Conservation (phyloP, 345 rosid genomes). For the Atalantia buxifolia region DNA sequence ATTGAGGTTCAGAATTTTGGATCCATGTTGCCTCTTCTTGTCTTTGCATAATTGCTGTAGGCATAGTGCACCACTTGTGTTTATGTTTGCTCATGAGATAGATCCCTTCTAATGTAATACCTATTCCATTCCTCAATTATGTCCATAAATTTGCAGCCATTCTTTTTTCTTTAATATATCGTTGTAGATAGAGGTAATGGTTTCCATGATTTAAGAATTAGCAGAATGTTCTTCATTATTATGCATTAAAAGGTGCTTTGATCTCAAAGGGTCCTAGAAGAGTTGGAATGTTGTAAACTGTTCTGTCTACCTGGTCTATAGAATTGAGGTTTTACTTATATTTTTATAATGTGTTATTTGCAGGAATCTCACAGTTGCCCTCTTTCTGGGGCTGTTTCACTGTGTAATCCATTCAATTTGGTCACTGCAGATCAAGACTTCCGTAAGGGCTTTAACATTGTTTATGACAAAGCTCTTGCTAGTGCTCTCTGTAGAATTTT, state of each 20-base stretch:
- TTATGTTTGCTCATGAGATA: background rate
- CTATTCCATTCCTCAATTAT: no score
- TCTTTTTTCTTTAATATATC: no score
- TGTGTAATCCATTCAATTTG: constrained; percentile 95
- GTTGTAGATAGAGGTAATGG: no score
- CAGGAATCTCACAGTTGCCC: constrained; percentile 70
- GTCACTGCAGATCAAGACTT: constrained; percentile 89
- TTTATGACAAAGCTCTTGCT: constrained; percentile 80
- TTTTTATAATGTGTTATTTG: constrained; percentile 17
- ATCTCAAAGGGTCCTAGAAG: background rate
- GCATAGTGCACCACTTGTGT: background rate
- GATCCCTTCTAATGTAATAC: background rate
- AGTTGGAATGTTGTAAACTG: background rate
- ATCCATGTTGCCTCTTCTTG: background rate
- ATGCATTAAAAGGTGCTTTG: background rate
- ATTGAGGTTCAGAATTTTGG: background rate
- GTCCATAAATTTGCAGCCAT: no score
- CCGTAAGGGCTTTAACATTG: constrained; percentile 83
- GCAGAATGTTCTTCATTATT: background rate
- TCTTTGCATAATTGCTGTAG: background rate
- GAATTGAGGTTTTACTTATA: background rate
- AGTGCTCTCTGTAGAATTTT: constrained; percentile 62
- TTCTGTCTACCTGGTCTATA: no score
- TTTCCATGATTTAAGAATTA: background rate
- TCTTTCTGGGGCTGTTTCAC: constrained; percentile 75